A percentile compares a stretch with the other conserved stretches of the same genome.
Conservation (phyloP, 1,284 basidiomycete genomes). For the Microbotryomycetes sp. region DNA sequence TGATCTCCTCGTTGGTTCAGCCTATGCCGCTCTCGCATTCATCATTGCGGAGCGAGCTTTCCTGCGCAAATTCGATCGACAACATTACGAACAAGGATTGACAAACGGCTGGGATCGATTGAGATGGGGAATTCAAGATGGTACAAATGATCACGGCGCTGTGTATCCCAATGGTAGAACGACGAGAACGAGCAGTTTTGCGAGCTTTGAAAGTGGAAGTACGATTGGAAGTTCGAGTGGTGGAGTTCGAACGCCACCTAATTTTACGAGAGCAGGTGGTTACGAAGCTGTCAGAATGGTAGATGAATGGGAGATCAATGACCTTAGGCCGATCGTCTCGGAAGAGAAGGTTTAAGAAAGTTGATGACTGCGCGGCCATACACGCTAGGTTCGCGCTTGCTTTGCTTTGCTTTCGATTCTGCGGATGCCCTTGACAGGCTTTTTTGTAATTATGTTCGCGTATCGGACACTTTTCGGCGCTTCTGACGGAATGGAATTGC, state of each 20-base stretch:
- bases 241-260: not conserved
- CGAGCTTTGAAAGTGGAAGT: not conserved
- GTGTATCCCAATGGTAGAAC: not conserved
- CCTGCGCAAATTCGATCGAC: constrained; percentile 28
- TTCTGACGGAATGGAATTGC: too few species aligned
- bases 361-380: too few species aligned
- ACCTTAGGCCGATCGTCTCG: not conserved
- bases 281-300: not conserved
- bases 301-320: not conserved
- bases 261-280: not conserved
- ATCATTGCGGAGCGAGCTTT: constrained; percentile 19
- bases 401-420: too few species aligned
- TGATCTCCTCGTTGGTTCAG: constrained; percentile 31
- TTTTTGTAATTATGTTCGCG: too few species aligned
- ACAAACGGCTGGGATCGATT: constrained; percentile 35
- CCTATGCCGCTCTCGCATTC: constrained; percentile 31
- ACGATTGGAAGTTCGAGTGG: too few species aligned
- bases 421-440: too few species aligned
- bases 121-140: not conserved
- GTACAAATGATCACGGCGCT: not conserved
- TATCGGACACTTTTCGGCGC: too few species aligned
- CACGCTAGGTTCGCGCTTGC: too few species aligned
- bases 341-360: too few species aligned
- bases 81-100: constrained; percentile 18
- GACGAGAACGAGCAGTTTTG: not conserved